These are phyloP conservation scores for Toxoplasma gondii DNA, from an alignment of 169 alveolate species.

Conservation along the genomic window DNA sequence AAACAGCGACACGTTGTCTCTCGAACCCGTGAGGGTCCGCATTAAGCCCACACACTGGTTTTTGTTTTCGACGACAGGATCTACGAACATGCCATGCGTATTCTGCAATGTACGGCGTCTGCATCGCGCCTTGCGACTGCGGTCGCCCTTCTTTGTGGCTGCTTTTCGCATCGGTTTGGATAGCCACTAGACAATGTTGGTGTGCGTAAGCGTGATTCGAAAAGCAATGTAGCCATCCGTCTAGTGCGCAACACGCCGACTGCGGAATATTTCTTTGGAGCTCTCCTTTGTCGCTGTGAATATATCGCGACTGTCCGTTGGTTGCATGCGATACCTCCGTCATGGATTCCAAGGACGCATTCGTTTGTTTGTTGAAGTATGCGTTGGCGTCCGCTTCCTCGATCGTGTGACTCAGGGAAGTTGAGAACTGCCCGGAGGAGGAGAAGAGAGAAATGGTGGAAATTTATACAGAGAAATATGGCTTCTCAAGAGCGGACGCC, in stretches of 20 bases:
- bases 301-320: too few species aligned
- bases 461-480: slow-evolving; percentile 84
- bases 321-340: too few species aligned
- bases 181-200: too few species aligned
- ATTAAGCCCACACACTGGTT: not conserved
- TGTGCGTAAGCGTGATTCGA: too few species aligned
- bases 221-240: too few species aligned
- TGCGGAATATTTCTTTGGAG: not conserved
- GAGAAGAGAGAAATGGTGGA: slow-evolving; percentile 89
- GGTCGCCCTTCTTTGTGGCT: too few species aligned
- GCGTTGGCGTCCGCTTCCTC: not conserved
- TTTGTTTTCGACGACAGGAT: not conserved
- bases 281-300: not conserved
- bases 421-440: slow-evolving; percentile 88
- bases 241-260: too few species aligned
- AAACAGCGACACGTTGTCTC: not conserved
- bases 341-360: too few species aligned
- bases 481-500: slow-evolving; percentile 88
- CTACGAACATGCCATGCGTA: too few species aligned
- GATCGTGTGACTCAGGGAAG: slow-evolving; percentile 79
- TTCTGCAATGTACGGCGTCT: too few species aligned
- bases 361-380: not conserved
- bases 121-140: too few species aligned
- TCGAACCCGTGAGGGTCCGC: not conserved
- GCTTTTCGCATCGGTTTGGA: too few species aligned